Percentiles rank a stretch among this genome's conserved stretches.
These are phyloP conservation scores for Trametes meyenii DNA, from an alignment of 768 basidiomycete species.

Conservation along the genomic window DNA sequence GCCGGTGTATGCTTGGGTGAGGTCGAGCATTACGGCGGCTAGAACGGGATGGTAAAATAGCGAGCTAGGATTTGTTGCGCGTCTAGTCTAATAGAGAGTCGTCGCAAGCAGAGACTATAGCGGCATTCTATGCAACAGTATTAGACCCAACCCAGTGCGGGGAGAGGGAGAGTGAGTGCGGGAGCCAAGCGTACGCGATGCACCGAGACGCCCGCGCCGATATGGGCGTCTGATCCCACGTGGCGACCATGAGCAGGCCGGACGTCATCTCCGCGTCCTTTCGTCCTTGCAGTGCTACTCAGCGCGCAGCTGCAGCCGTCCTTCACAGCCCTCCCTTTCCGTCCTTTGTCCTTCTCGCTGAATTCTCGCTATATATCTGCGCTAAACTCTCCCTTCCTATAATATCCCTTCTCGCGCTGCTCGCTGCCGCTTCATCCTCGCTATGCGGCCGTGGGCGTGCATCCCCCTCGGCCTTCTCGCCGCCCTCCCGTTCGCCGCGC, in stretches of 20 bases:
- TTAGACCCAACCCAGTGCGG: neutral
- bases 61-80: neutral
- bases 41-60: neutral
- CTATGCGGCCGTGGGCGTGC: constrained; percentile 39
- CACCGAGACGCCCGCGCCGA: constrained; percentile 1
- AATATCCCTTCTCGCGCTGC: neutral
- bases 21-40: constrained; percentile 46
- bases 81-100: neutral
- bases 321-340: constrained; percentile 10
- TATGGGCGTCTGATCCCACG: constrained; percentile 6
- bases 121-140: constrained; percentile 12
- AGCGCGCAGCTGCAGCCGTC: constrained; percentile 14
- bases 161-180: neutral
- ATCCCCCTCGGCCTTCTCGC: constrained; percentile 42
- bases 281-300: neutral
- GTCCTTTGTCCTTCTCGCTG: neutral
- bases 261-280: constrained; percentile 16
- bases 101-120: neutral
- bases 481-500: constrained; percentile 33
- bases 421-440: neutral
- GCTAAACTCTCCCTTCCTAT: neutral
- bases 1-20: constrained; percentile 48
- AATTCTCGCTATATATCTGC: constrained; percentile 5
- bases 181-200: neutral
- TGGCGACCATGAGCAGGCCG: constrained; percentile 16